Base-by-base conservation (phyloP, 2,329 filamentous ascomycete genomes). In the Talaromyces pinophilus region DNA sequence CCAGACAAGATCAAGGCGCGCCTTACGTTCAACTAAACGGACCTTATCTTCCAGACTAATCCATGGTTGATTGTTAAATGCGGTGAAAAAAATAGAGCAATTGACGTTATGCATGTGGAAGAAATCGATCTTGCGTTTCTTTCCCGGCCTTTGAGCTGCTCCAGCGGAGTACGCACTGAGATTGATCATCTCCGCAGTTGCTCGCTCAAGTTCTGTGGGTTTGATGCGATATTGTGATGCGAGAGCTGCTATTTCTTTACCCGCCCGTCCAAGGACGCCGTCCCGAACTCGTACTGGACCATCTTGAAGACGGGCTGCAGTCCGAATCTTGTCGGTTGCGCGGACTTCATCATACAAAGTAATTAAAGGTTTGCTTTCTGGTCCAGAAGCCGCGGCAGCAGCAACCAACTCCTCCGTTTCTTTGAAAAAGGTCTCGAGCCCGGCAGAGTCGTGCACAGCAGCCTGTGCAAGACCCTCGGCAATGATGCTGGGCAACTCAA, bases 391-490 rank as follows among this genome's bases (percentile, higher is more conserved):
- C 38, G 46, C 38, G 35, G 35, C 35, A 38, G 35, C 35, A 38
- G 35, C 35, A 38, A 13, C 35, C 46, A 55, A 28, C 25, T 48
- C 13, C 46, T 63, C 61, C n/a, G 13, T 42, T 7, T 17, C 7
- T 4, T 54, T 8, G 48, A 63, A 57, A 13, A 63, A 57, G 10
- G 28, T 38, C 6, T 46, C 62, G 10, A 57, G 13, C 8, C 19
- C 13, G 44, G 10, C 48, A 6, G 62, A 35, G 22, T 82, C 77
- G 72, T 94, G 90, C 2, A 90, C 86, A 10, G 88, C 86, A 0
- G 90, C 84, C 79, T 93, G 89, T 1, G 92, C 91, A 6, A 96
- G 84, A 1, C 82, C 92, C 78, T 92, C 87, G 7, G 91, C 90
- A 28, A 96, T 84, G 67, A 95, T 87, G 35, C 88, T 88, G 0